Base-by-base conservation (phyloP, 176 grass and related monocot genomes). In the Panicum miliaceum region DNA sequence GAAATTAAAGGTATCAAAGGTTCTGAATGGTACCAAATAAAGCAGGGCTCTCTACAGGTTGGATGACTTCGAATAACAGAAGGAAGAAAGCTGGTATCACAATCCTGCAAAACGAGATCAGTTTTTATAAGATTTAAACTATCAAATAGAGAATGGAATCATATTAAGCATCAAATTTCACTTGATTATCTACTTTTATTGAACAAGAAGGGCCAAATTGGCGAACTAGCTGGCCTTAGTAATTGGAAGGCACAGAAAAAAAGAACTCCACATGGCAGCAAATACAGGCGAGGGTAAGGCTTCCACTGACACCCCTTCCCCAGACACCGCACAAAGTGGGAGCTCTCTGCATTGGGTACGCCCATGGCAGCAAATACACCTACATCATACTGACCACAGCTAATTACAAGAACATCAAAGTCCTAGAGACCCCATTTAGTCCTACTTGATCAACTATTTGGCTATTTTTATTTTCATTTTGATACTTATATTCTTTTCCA, bases 11-110 rank as follows among this genome's bases (percentile, higher is more conserved):
- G 74, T 51, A 81, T 66, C 71, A 85, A 85, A 56, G 42, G 56
- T 82, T 38, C 64, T 43, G 43, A 73, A 68, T 18, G 10, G 38
- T 85, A 81, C 88, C 82, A 61, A 85, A 50, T 29, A 46, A 77
- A 71, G 43, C 51, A 54, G 56, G 20, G 43, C 35, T 41, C 32
- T 61, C 51, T 36, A 11, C 16, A 78, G 50, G 22, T 67, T 37
- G 35, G 52, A 20, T 29, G 25, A 58, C 54, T 57, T 64, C 65
- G 56, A 71, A 83, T 23, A 66, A 58, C 54, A 85, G 12, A 69
- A 26, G 40, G 18, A 85, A 76, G 45, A 84, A 57, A 64, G 23
- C 36, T 54, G 19, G 12, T 37, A 47, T 36, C 62, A 77, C 16
- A 22, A 53, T 47, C 68, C 75, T 84, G 81, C 9, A 64, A 88